phyloP scores from a whole-genome alignment of 495 filamentous ascomycete species.

The Penicillium lagena region DNA sequence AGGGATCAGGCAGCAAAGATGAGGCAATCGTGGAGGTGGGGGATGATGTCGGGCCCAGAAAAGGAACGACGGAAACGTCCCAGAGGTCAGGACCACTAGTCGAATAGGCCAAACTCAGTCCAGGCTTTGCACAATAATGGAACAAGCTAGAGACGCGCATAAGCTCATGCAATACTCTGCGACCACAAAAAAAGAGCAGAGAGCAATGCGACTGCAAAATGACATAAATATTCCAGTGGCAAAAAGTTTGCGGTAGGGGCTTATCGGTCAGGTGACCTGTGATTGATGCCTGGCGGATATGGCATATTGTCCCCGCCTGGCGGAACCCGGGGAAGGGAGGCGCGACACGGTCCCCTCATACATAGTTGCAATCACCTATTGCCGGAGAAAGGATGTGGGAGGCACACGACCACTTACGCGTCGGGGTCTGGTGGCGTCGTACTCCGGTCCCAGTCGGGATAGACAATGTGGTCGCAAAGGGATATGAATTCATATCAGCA shows the following conservation, averaged over 20 bases:
- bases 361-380: constrained; percentile 6
- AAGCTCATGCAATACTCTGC: too few species aligned
- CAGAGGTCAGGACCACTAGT: constrained; percentile 6
- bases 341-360: constrained; percentile 1
- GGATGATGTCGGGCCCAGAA: constrained; percentile 9
- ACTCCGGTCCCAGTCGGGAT: too few species aligned
- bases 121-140: neutral
- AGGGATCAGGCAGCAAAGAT: neutral
- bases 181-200: too few species aligned
- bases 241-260: constrained; percentile 4
- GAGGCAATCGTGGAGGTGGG: constrained; percentile 6
- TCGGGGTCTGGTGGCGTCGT: too few species aligned
- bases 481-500: too few species aligned
- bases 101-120: neutral
- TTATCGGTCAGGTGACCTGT: constrained; percentile 23
- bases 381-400: neutral
- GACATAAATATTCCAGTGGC: constrained; percentile 6
- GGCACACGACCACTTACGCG: neutral
- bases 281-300: constrained; percentile 13
- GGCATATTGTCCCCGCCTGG: constrained; percentile 1
- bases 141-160: too few species aligned
- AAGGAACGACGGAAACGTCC: constrained; percentile 14
- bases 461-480: too few species aligned
- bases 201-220: too few species aligned
- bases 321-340: too few species aligned